Base-by-base conservation (phyloP, 345 rosid genomes). In the Pseudoturritis turrita region DNA sequence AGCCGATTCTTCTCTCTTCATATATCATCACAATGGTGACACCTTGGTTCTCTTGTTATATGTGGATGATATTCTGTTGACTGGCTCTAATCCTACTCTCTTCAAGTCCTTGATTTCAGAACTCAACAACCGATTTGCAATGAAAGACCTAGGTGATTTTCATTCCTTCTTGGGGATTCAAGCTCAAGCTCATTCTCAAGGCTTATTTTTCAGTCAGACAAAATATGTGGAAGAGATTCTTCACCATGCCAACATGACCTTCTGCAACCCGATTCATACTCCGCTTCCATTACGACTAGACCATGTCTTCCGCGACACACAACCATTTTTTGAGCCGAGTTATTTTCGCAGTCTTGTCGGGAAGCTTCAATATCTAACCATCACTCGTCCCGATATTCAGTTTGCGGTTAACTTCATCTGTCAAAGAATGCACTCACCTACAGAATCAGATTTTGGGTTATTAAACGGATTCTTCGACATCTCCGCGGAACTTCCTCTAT, bases 301-400 rank as follows among this genome's bases (percentile, higher is more conserved):
- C n/a, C 2, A 15, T 2, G 8, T 14, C 0, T 22, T 1, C 0
- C 0, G 10, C 0, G 21, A 13, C 2, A 14, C 0, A 3, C 2
- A 1, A 0, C 0, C 11, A 0, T 61, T 23, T 28, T n/a, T 14
- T 0, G 22, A 61, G 3, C 36, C 51, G 0, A 22, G 6, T 0
- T 61, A 39, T 0, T 61, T 61, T n/a, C 8, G 19, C 0, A 61
- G 35, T 1, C n/a, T 61, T 1, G 22, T 14, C 0, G 65, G 65
- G 0, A 61, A 61, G 1, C 4, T 61, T 0, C 21, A 23, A 1
- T 61, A 61, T 0, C 3, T 61, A 0, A 41, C 36, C 0, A 23
- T 61, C 0, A 61, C 50, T 3, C 5, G 65, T 0, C 50, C 49
- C 0, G n/a, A 40, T 6, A 23, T 61, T 0, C 52, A 41, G 2